Percentiles rank a stretch among this genome's conserved stretches.
Conservation (phyloP, 2,329 filamentous ascomycete genomes). For the Zymoseptoria passerinii region DNA sequence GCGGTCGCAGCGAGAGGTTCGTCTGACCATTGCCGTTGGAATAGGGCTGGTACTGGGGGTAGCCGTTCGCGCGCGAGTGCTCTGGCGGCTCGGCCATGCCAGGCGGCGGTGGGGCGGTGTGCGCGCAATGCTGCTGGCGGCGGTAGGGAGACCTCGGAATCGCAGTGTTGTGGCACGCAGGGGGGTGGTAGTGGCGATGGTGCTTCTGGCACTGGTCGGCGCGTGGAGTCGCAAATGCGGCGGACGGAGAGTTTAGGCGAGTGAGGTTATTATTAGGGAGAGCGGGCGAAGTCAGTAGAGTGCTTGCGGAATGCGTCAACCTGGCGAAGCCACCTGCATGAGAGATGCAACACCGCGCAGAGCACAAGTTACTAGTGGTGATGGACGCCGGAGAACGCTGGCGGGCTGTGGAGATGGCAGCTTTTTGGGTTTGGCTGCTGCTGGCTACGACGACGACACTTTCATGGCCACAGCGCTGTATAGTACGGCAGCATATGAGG, state of each 20-base stretch:
- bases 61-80: slow-evolving; percentile 18
- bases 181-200: neutral
- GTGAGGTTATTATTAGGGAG: neutral
- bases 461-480: neutral
- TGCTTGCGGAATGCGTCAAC: neutral
- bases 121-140: slow-evolving; percentile 9
- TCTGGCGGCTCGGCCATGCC: slow-evolving; percentile 25
- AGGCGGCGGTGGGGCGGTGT: slow-evolving; percentile 11
- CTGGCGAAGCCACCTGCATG: neutral
- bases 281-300: neutral
- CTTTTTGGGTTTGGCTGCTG: neutral
- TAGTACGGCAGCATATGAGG: neutral
- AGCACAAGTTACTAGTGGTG: neutral
- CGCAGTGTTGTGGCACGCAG: neutral
- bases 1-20: slow-evolving; percentile 10
- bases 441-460: neutral
- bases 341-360: neutral
- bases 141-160: neutral
- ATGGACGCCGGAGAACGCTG: neutral
- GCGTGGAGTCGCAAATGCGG: neutral
- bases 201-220: neutral
- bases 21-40: slow-evolving; percentile 11
- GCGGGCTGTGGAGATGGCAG: neutral
- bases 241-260: neutral
- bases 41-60: slow-evolving; percentile 7